Base-by-base conservation (phyloP, 139 green algal genomes). In the Deuterostichococcus epilithicus region DNA sequence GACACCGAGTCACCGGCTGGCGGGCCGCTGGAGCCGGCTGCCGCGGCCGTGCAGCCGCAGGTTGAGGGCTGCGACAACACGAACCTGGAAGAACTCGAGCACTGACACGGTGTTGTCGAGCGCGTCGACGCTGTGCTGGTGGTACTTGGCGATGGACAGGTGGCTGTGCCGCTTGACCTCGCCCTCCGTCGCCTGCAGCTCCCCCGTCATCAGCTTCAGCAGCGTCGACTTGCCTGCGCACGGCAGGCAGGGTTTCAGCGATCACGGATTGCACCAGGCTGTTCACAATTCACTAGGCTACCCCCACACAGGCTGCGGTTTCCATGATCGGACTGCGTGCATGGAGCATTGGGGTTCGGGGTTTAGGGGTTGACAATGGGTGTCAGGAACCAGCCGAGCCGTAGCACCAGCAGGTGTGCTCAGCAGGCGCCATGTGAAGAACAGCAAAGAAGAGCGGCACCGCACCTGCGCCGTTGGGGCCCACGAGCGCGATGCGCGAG, bases 51-150 rank as follows among this genome's bases (percentile, higher is more conserved):
- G 67, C 78, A 82, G 18, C 76, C 76, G 35, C 58, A 65, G 35
- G 78, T 65, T 34, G 42, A 39, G 72, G 76, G 47, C 70, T 86
- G 83, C 59, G 78, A 75, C 72, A 80, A 84, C 5, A 35, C 80
- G 15, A 26, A 72, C 72, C 83, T 86, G 83, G 78, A 92, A 90
- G 78, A 91, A 93, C 47, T 94, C 86, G 34, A 94, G 79, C 33
- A 85, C 82, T 3, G 84, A 82, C 75, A 88, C n/a, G 32, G 3
- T 63, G 36, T 38, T 81, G 84, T 98, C 92, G 75, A 98, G 86
- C 4, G 89, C 90, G 72, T 99, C 95, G 74, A 99, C 89, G 81
- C 97, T 92, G 81, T 99, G 95, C 89, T 99, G 95, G 66, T 80
- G 91, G 88, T 98, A 99, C 45, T 80, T 87, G 22, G 91, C 94